Conservation (phyloP, 2,329 filamentous ascomycete genomes). For the Trichoderma sp. region DNA sequence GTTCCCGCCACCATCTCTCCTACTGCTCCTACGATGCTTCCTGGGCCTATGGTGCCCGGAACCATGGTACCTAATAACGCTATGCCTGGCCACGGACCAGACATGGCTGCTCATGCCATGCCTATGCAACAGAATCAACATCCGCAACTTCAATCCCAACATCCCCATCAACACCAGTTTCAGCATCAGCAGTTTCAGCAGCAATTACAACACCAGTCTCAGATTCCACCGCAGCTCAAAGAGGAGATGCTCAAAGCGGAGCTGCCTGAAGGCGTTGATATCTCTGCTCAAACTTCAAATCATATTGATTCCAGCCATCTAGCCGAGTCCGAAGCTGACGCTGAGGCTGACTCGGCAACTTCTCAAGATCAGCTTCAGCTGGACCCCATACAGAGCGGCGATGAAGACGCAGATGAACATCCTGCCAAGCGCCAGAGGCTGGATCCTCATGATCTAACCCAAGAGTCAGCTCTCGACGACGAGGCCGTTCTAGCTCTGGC, state of each 20-base stretch:
- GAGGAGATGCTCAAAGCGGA: constrained; percentile 5
- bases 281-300: constrained; percentile 13
- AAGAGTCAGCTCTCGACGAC: constrained; percentile 40
- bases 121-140: constrained; percentile 20
- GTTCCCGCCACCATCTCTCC: constrained; percentile 19
- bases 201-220: constrained; percentile 16
- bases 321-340: constrained; percentile 10
- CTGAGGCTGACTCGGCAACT: constrained; percentile 11
- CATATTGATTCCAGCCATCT: constrained; percentile 19
- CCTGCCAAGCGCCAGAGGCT: constrained; percentile 48
- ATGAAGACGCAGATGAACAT: constrained; percentile 41
- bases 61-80: constrained; percentile 6
- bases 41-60: neutral
- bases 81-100: constrained; percentile 10
- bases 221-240: constrained; percentile 3
- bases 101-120: constrained; percentile 24
- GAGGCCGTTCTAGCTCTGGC: constrained; percentile 55
- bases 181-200: constrained; percentile 7
- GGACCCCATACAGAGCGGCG: constrained; percentile 31
- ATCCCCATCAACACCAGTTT: neutral
- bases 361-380: constrained; percentile 27
- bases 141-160: constrained; percentile 15
- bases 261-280: constrained; percentile 15
- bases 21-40: neutral
- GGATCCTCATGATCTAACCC: constrained; percentile 35